Conservation (phyloP, 116 monocot genomes). For the Posidonia oceanica region DNA sequence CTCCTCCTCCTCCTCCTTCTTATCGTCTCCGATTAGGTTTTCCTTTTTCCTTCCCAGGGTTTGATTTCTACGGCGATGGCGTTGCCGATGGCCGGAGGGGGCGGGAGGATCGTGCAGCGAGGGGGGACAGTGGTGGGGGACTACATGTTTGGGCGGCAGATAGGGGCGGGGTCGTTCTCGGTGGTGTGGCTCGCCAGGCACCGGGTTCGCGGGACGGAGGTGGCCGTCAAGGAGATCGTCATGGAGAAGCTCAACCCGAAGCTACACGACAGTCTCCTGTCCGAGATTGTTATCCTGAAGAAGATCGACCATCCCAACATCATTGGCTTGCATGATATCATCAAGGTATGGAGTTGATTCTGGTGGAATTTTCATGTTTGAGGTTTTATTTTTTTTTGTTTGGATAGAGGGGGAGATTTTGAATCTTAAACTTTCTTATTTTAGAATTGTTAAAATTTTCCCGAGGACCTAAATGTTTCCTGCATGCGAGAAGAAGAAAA, state of each 20-base stretch:
- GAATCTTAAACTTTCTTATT: no score
- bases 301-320: slow-evolving; percentile 73
- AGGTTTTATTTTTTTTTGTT: no score
- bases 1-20: no score
- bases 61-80: no score
- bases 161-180: slow-evolving; percentile 89
- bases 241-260: slow-evolving; percentile 67
- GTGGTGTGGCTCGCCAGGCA: slow-evolving; percentile 79
- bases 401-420: no score
- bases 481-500: no score
- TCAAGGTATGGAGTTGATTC: slow-evolving; percentile 30
- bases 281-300: slow-evolving; percentile 65
- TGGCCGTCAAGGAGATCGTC: slow-evolving; percentile 87
- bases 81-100: no score
- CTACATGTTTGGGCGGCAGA: slow-evolving; percentile 60
- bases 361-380: background rate
- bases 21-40: no score
- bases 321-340: slow-evolving; percentile 60
- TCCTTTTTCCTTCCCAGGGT: no score
- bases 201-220: slow-evolving; percentile 48
- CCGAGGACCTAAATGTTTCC: no score
- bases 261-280: slow-evolving; percentile 75
- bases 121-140: slow-evolving; percentile 64
- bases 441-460: no score
- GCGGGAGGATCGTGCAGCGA: background rate